Base-by-base conservation (phyloP, 192 early-diverging fungal genomes). In the Coemansia erecta region DNA sequence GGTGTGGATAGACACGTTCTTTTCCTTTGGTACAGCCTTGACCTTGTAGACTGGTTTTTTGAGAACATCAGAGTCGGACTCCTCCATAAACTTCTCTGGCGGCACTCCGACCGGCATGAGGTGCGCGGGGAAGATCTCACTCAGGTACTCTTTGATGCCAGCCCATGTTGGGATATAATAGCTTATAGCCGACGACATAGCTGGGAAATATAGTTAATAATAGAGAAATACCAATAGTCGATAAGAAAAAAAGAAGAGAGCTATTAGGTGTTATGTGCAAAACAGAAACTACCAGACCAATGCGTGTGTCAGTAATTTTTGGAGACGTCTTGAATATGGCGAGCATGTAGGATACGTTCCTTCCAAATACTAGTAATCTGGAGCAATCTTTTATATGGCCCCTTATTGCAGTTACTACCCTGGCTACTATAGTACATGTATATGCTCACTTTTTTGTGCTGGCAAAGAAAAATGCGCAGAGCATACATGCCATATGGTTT, bases 111-210 rank as follows among this genome's bases (percentile, higher is more conserved):
- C 54, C 8, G 66, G 60, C 70, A 79, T 73, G n/a, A 79, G 62
- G 49, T 79, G 58, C 42, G 62, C 63, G 11, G 76, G 76, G 55
- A 79, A 79, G 11, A 73, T 44, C 44, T 79, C 76, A 10, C 49
- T 33, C 12, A 79, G 9, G 28, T 62, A 79, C 3, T 31, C 17
- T 39, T 63, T 69, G 7, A 79, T 31, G 10, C 76, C 70, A 14
- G 15, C 11, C 59, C 59, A 63, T 59, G 76, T 79, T 13, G 76
- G 76, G 23, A 69, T 66, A 24, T 79, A 79, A 53, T 79, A 61
- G 37, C 45, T 55, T n/a, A 77, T 21, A 40, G 60, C 68, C 39
- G 50, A 26, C 15, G 44, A 51, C 64, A 66, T 70, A 4, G 22
- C 23, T 59, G 24, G 31, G 8, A 8, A 37, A 24, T 41, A 24